A percentile compares a stretch with the other conserved stretches of the same genome.
phyloP scores from a whole-genome alignment of 176 grass and related monocot genomes.

The Ensete ventricosum region DNA sequence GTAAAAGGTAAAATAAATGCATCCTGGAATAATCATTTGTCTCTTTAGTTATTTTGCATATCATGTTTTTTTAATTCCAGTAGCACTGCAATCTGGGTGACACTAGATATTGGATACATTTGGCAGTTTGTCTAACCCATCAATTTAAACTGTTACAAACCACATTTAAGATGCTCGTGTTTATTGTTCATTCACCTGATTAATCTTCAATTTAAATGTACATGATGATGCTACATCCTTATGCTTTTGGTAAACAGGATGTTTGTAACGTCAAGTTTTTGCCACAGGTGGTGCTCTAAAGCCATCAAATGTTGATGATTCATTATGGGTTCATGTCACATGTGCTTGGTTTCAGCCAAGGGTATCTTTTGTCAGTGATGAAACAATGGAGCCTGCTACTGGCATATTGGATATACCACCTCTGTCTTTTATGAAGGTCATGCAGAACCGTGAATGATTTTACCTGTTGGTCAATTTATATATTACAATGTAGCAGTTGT shows the following conservation, averaged over 20 bases:
- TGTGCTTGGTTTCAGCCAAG: constrained; percentile 96
- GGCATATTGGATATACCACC: constrained; percentile 68
- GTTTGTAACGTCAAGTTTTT: background rate
- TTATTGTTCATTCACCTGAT: no score
- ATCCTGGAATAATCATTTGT: background rate
- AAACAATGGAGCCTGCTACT: constrained; percentile 82
- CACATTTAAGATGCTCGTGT: no score
- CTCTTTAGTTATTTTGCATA: background rate
- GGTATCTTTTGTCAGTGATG: constrained; percentile 59
- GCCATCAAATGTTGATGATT: constrained; percentile 56
- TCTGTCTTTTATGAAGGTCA: constrained; percentile 78
- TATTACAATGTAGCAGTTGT: background rate
- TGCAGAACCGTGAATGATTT: background rate
- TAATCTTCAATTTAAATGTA: no score
- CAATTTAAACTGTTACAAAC: background rate
- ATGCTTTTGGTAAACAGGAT: no score
- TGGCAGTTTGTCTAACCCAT: background rate
- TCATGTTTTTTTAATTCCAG: background rate
- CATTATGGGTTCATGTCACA: constrained; percentile 87
- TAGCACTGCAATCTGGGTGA: background rate
- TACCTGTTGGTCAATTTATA: background rate
- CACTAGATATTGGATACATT: background rate
- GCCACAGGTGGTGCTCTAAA: constrained; percentile 75
- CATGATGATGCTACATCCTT: no score
- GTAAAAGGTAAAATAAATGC: constrained; percentile 55